Evolutionary conservation across 768 basidiomycete genomes (phyloP), one percentile per base, ranked within the genome.

Genomic region (Cystobasidium tubakii): DNA sequence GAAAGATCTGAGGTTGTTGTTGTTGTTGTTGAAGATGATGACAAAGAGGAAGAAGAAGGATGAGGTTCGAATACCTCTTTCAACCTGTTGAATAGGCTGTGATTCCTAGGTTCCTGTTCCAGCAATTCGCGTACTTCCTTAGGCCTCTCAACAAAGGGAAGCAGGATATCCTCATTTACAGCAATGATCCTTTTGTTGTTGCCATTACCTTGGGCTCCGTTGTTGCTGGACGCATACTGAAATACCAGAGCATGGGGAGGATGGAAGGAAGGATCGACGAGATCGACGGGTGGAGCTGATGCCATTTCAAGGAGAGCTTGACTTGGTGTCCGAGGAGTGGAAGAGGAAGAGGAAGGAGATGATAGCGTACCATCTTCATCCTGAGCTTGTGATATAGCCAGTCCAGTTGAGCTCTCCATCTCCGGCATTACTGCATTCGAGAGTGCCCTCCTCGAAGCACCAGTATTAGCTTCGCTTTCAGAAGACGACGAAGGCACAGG

Each of bases 121-220:
- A 71, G 69, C n/a, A 71, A 55, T 36, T 71, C 69, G 10, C 31
- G 25, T 9, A 71, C 54, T 42, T 71, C 69, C 7, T 3, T 57
- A n/a, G 69, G 69, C 12, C 69, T 23, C 6, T 71, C 54, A 9
- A 55, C 69, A 34, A 71, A 71, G 23, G 69, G 69, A 9, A 71
- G 55, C 9, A 71, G 69, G 36, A 71, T 60, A 55, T 71, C 69
- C 33, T 53, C 50, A n/a, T 60, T 55, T 31, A 71, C 55, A n/a
- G 69, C 4, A 17, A 71, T 60, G 36, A 71, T 60, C 25, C 33
- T 71, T 4, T 23, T 60, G 33, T 54, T 60, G 33, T 54, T 54
- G 4, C 53, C 53, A 54, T 54, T 54, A 19, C 25, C 21, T 6
- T 12, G 12, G 4, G 4, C 57, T 29, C 23, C 57, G 53, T 55